Conservation (phyloP, 495 filamentous ascomycete species). For the Staphylotrichum tortipilum region DNA sequence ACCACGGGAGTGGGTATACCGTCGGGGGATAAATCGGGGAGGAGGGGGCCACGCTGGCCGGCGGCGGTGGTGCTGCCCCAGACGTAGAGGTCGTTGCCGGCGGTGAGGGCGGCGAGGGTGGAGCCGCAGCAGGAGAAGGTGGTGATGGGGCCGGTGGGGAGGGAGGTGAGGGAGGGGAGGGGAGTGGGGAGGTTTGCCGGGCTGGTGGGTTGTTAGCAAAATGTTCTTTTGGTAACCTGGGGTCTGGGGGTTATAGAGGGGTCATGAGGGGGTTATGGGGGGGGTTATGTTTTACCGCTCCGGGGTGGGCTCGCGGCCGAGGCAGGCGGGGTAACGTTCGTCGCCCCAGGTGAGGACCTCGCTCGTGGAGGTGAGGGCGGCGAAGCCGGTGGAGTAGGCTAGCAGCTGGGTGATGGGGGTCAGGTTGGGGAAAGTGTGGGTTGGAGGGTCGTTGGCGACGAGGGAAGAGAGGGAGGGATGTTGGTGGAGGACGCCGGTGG, state of each 20-base stretch:
- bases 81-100: slow-evolving; percentile 51
- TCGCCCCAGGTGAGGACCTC: slow-evolving; percentile 55
- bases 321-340: slow-evolving; percentile 40
- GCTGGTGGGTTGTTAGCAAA: slow-evolving; percentile 12
- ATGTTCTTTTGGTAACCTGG: no score
- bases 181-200: slow-evolving; percentile 35
- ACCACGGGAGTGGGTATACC: slow-evolving; percentile 27
- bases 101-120: slow-evolving; percentile 47
- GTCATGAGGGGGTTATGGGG: background rate
- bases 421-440: slow-evolving; percentile 5
- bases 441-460: background rate
- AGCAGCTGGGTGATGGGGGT: slow-evolving; percentile 34
- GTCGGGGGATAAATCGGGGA: slow-evolving; percentile 18
- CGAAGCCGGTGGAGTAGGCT: slow-evolving; percentile 45
- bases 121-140: slow-evolving; percentile 50
- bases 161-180: slow-evolving; percentile 40
- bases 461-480: no score
- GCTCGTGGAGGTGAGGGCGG: slow-evolving; percentile 38
- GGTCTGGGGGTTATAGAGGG: no score
- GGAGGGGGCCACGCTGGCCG: no score
- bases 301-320: slow-evolving; percentile 35
- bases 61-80: no score
- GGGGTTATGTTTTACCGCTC: background rate
- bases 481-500: slow-evolving; percentile 10
- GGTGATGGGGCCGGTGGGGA: slow-evolving; percentile 42